Percentiles rank a stretch among this genome's conserved stretches.
These are phyloP conservation scores for Pelagomonas calceolata DNA, from an alignment of 108 stramenopile species.

Conservation along the genomic window DNA sequence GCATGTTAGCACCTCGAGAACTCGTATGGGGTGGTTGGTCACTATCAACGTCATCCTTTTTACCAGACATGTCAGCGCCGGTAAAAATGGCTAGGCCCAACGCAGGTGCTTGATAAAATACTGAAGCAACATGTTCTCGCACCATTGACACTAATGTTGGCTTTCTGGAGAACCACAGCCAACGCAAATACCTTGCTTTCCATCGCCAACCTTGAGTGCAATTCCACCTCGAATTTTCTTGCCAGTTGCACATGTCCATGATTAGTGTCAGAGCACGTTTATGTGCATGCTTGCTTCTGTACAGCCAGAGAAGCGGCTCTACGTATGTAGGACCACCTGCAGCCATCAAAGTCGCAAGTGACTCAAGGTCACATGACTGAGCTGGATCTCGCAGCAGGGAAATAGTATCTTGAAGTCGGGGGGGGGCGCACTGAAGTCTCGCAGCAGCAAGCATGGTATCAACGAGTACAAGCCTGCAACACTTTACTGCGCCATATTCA, in stretches of 20 bases:
- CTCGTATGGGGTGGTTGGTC: too few species aligned
- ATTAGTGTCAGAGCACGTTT: not conserved
- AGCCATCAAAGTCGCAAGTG: not conserved
- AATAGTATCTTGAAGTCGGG: not conserved
- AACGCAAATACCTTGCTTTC: not conserved
- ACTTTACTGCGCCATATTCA: too few species aligned
- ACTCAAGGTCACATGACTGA: not conserved
- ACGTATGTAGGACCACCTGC: not conserved
- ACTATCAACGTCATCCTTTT: too few species aligned
- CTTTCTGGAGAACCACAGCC: not conserved
- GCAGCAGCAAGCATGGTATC: not conserved
- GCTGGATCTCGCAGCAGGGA: not conserved
- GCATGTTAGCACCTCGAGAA: too few species aligned
- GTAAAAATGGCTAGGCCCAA: too few species aligned
- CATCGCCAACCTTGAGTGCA: not conserved
- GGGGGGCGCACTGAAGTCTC: not conserved
- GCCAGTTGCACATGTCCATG: not conserved
- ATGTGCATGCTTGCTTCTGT: not conserved
- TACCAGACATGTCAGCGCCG: too few species aligned
- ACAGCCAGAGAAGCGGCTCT: not conserved
- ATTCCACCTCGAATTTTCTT: not conserved
- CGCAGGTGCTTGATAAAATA: too few species aligned
- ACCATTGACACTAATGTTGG: too few species aligned
- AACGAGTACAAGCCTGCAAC: not conserved
- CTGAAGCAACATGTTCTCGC: too few species aligned